Evolutionary conservation across 2,329 filamentous ascomycete genomes (phyloP).

Genomic region (Ophiostoma triangulosporum): DNA sequence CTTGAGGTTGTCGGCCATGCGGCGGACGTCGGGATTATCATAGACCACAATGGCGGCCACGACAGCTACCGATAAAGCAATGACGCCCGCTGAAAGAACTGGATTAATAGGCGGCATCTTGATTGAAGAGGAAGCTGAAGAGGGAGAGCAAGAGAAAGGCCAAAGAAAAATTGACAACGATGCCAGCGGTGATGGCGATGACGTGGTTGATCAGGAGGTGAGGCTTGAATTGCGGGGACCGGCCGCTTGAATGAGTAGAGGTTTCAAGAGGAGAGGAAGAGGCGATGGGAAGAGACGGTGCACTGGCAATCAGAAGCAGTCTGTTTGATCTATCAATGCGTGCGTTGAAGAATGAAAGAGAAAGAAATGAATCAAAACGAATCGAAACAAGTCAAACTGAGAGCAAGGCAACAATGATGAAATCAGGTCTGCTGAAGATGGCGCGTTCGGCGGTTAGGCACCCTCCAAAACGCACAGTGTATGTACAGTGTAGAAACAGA

Average conservation of each 20-base stretch:
- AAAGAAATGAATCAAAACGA: background rate
- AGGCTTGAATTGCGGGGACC: background rate
- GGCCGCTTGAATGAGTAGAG: background rate
- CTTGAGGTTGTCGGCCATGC: conserved; percentile 47
- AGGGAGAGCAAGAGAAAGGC: background rate
- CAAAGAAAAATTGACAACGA: background rate
- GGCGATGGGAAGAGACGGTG: background rate
- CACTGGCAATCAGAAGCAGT: background rate
- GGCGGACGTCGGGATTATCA: conserved; percentile 49
- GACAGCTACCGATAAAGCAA: conserved; percentile 43
- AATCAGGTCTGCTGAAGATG: background rate
- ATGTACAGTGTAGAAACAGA: background rate
- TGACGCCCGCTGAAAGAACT: conserved; percentile 41
- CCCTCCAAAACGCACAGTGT: background rate
- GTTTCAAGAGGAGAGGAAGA: background rate
- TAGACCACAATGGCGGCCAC: conserved; percentile 47
- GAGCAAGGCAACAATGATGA: background rate
- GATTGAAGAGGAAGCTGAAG: background rate
- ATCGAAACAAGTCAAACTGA: background rate
- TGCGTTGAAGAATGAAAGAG: background rate
- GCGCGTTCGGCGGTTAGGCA: conserved; percentile 5
- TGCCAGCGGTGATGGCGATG: background rate
- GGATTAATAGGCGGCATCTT: conserved; percentile 44
- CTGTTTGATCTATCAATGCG: background rate
- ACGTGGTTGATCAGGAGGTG: background rate